Percentiles rank a stretch among this genome's conserved stretches.
These are phyloP conservation scores for Ceratocystis cacaofunesta DNA, from an alignment of 2,329 filamentous ascomycete genomes.

Conservation along the genomic window DNA sequence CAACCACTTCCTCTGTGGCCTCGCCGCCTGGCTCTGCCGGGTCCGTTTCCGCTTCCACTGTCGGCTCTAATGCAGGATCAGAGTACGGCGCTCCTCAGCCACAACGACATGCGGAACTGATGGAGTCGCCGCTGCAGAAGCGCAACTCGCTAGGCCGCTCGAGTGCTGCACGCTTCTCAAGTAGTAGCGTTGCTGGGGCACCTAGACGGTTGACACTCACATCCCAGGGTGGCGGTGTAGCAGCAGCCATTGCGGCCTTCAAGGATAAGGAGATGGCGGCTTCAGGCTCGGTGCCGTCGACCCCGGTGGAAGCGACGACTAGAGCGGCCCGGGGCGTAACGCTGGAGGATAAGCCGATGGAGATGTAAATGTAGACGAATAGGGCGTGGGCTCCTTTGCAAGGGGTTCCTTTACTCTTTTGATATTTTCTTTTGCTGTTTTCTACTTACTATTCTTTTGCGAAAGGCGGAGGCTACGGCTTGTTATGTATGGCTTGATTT, in stretches of 20 bases:
- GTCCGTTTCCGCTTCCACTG: conserved; percentile 1
- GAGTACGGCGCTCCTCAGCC: conserved; percentile 3
- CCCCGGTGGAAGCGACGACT: background rate
- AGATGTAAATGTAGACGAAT: conserved; percentile 27
- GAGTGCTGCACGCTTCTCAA: conserved; percentile 37
- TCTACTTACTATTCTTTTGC: conserved; percentile 13
- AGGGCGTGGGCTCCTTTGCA: conserved; percentile 14
- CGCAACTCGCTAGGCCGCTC: conserved; percentile 46
- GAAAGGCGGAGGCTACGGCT: background rate
- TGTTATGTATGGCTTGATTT: conserved; percentile 6
- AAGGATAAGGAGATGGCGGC: conserved; percentile 15
- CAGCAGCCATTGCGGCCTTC: conserved; percentile 16
- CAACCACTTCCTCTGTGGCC: conserved; percentile 16
- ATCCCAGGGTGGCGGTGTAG: conserved; percentile 19
- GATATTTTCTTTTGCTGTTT: conserved; percentile 5
- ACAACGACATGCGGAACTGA: conserved; percentile 18
- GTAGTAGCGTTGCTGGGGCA: conserved; percentile 29
- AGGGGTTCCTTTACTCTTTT: conserved; percentile 26
- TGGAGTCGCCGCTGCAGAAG: conserved; percentile 36
- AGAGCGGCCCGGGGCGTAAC: conserved; percentile 29
- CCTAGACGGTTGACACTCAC: conserved; percentile 24
- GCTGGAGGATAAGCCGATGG: conserved; percentile 39
- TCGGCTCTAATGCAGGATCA: background rate
- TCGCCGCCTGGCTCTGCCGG: conserved; percentile 7
- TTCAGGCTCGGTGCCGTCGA: background rate